Evolutionary conservation across 768 basidiomycete species (phyloP).

Genomic region (Lentinus tigrinus): DNA sequence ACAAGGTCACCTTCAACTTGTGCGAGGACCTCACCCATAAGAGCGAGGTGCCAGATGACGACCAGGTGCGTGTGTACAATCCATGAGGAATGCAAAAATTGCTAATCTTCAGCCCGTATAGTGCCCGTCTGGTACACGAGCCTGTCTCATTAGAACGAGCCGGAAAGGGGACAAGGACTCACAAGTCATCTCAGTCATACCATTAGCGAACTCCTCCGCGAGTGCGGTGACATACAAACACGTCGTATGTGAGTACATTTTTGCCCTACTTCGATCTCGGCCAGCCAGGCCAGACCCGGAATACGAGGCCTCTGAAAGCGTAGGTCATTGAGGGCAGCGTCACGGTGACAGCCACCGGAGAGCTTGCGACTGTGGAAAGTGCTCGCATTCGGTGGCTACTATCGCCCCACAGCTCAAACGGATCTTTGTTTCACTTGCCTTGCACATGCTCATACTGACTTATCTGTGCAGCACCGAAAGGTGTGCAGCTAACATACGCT

Average conservation of each 20-base stretch:
- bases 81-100: neutral
- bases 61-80: constrained; percentile 57
- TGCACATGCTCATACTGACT: neutral
- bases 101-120: constrained; percentile 29
- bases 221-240: constrained; percentile 27
- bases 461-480: constrained; percentile 44
- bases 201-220: constrained; percentile 50
- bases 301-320: too few relatives aligned
- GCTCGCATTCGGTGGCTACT: too few relatives aligned
- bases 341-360: too few relatives aligned
- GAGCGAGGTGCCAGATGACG: constrained; percentile 47
- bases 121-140: constrained; percentile 70
- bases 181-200: constrained; percentile 71
- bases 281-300: too few relatives aligned
- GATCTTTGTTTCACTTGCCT: too few relatives aligned
- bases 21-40: constrained; percentile 56
- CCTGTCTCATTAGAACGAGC: constrained; percentile 72
- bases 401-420: too few relatives aligned
- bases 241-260: constrained; percentile 38
- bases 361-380: too few relatives aligned
- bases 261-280: too few relatives aligned
- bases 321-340: too few relatives aligned
- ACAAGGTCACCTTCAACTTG: constrained; percentile 64
- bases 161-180: constrained; percentile 52
- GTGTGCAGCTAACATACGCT: constrained; percentile 53